Percentiles rank a stretch among this genome's conserved stretches.
These are phyloP conservation scores for Avena atlantica DNA, from an alignment of 176 grass and related monocot genomes.

Conservation along the genomic window DNA sequence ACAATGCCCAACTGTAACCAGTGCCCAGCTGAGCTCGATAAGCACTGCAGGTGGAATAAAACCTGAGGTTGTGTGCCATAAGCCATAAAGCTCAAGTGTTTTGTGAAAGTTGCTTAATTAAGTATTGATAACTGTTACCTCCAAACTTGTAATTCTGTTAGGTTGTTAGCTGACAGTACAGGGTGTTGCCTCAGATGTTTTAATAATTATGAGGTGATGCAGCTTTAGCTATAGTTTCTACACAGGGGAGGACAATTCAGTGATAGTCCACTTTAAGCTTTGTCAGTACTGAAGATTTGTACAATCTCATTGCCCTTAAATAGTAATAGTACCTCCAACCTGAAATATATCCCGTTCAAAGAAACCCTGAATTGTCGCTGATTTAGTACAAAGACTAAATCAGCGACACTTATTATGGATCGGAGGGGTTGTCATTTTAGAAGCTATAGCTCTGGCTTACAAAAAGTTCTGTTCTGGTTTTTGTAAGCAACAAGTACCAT, in stretches of 20 bases:
- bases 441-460: not conserved
- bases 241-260: not conserved
- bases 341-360: not conserved
- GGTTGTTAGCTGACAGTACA: not conserved
- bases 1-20: not conserved
- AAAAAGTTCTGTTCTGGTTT: not conserved
- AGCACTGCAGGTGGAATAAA: not conserved
- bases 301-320: not conserved
- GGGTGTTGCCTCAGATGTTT: slow-evolving; percentile 4
- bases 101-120: not conserved
- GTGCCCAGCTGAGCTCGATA: not conserved
- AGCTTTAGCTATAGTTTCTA: not conserved
- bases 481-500: not conserved
- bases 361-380: no score
- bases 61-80: not conserved
- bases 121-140: not conserved
- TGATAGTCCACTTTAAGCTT: not conserved
- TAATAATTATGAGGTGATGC: not conserved
- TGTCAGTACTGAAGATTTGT: slow-evolving; percentile 5
- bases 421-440: not conserved
- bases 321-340: not conserved
- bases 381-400: no score
- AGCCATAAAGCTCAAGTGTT: not conserved
- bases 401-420: no score
- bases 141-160: not conserved